These are phyloP conservation scores for Quillaja saponaria DNA, from an alignment of 306 rosid genomes.

Conservation along the genomic window DNA sequence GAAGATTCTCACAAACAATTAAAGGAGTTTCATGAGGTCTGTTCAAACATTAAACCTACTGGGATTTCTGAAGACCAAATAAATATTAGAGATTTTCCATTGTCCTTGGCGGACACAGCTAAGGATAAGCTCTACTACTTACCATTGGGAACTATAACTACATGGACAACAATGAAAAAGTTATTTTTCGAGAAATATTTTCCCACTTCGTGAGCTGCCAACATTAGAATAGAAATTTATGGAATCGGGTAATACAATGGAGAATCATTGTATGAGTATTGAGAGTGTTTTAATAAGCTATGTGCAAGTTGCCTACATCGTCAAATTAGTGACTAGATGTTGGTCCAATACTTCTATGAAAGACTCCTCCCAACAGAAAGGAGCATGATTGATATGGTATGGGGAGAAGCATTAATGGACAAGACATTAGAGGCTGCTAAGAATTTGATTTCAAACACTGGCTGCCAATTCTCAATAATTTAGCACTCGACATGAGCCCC, in stretches of 20 bases:
- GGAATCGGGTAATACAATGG: neutral
- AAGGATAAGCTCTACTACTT: neutral
- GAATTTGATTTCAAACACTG: neutral
- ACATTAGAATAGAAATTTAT: neutral
- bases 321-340: neutral
- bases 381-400: neutral
- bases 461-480: neutral
- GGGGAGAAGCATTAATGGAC: neutral
- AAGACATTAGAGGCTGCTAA: neutral
- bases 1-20: constrained; percentile 4
- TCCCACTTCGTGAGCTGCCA: neutral
- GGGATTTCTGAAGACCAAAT: neutral
- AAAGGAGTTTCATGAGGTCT: constrained; percentile 1
- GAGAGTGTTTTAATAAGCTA: neutral
- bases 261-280: neutral
- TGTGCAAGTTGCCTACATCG: neutral
- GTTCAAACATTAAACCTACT: neutral
- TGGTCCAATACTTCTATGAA: neutral
- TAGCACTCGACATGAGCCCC: neutral
- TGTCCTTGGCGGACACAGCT: neutral
- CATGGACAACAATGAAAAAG: neutral
- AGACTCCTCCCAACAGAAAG: neutral
- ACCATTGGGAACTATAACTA: neutral
- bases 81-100: neutral
- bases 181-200: neutral